Evolutionary conservation across 371 early-diverging fungal species (phyloP), one percentile per base, ranked within the genome.

Genomic region (Mucor saturninus): DNA sequence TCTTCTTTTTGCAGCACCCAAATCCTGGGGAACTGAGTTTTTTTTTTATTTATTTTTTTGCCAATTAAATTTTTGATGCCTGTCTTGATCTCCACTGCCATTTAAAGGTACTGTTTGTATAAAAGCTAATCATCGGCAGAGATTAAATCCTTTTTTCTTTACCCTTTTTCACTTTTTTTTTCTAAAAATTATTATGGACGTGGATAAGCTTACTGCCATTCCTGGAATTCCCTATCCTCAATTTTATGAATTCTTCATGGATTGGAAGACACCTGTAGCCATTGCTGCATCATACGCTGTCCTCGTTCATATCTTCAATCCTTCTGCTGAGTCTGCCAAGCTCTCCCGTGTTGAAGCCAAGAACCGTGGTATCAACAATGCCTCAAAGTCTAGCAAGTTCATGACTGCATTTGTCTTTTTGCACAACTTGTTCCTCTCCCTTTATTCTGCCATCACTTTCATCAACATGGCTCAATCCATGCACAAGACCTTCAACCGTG

Each of bases 391-490:
- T 10, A 79, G 74, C 30, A 57, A 68, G 21, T 64, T 73, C 54
- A 87, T 92, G 84, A 92, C 88, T 62, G 80, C 85, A n/a, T 83
- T 91, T 54, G 88, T 93, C 35, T 84, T 92, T 65, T 62, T 87
- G 5, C 94, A 94, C 74, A 94, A 94, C 72, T 69, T 90, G 58
- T 61, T 78, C 31, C 75, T 94, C 39, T 87, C 87, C 29, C 59
- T 85, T 21, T 94, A 89, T 68, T 91, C 92, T 31, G 83, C 80
- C 48, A 77, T 86, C 50, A 93, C 90, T 10, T 90, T 91, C 65
- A 65, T 86, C 42, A 71, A 82, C 49, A 86, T 89, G 86, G 81
- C 79, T 39, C 60, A 74, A 2, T 83, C 81, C 53, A 73, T 91
- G 73, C 52, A 85, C 69, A 72, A 58, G 45, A 80, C 79, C 63